These are phyloP conservation scores for Polytrichum commune DNA, from an alignment of 225 moss, liverwort and hornwort genomes.

Conservation along the genomic window DNA sequence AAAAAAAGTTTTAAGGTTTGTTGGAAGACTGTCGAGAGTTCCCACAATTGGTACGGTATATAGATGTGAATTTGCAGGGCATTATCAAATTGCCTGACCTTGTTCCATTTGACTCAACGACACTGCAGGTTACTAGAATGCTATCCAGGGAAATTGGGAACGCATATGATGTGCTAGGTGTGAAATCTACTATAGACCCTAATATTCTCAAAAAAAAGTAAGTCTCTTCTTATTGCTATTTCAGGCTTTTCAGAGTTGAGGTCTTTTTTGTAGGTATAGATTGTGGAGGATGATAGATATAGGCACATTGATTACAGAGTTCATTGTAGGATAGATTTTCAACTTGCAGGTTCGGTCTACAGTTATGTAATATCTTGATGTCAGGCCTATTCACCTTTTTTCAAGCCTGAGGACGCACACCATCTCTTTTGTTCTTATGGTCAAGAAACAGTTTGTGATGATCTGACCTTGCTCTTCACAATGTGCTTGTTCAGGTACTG, in stretches of 20 bases:
- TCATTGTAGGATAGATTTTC: too few relatives aligned
- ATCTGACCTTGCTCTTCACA: neutral
- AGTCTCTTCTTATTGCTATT: neutral
- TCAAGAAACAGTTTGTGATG: neutral
- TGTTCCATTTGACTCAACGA: neutral
- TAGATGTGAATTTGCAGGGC: too few relatives aligned
- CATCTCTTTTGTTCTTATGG: neutral
- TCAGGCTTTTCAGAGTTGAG: too few relatives aligned
- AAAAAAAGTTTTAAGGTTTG: too few relatives aligned
- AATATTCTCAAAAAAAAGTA: constrained; percentile 79
- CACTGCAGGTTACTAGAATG: constrained; percentile 78
- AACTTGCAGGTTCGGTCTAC: too few relatives aligned
- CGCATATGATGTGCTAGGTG: constrained; percentile 84
- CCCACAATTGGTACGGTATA: too few relatives aligned
- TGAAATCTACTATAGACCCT: constrained; percentile 67
- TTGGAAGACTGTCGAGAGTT: too few relatives aligned
- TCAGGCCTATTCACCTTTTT: too few relatives aligned
- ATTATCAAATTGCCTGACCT: too few relatives aligned
- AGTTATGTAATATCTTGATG: too few relatives aligned
- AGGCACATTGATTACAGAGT: neutral
- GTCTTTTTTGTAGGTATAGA: too few relatives aligned
- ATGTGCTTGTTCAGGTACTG: constrained; percentile 68
- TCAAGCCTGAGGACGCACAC: too few relatives aligned
- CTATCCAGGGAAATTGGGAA: constrained; percentile 67
- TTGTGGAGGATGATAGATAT: neutral